Evolutionary conservation across 2,329 filamentous ascomycete genomes (phyloP).

Genomic region (Exserohilum rostratum): DNA sequence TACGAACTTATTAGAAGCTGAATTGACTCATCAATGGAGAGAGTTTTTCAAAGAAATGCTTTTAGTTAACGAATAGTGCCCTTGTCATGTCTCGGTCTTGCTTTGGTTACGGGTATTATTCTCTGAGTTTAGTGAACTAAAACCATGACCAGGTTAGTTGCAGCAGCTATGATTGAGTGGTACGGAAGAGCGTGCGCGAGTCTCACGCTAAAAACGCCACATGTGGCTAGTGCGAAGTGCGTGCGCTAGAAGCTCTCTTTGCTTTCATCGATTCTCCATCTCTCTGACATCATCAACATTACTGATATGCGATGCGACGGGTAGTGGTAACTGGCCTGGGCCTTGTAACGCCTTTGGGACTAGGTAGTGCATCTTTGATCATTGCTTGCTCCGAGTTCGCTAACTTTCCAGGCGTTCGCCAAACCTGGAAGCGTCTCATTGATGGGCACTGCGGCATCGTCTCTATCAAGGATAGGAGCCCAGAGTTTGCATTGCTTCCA

Average conservation of each 20-base stretch:
- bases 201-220: constrained; percentile 13
- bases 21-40: too few species aligned
- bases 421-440: constrained; percentile 81
- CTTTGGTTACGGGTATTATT: background rate
- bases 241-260: constrained; percentile 4
- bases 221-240: constrained; percentile 16
- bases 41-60: too few species aligned
- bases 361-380: constrained; percentile 57
- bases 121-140: too few species aligned
- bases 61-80: too few species aligned
- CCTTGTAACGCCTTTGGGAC: constrained; percentile 71
- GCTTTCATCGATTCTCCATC: background rate
- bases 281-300: constrained; percentile 25
- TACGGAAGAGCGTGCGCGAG: background rate
- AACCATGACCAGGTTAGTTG: too few species aligned
- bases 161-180: too few species aligned
- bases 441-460: constrained; percentile 80
- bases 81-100: too few species aligned
- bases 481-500: constrained; percentile 73
- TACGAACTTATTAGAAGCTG: too few species aligned
- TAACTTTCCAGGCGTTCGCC: constrained; percentile 63
- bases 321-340: constrained; percentile 59
- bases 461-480: constrained; percentile 69
- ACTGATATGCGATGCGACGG: constrained; percentile 55
- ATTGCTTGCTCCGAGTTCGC: background rate